Base-by-base conservation (phyloP, 1,284 basidiomycete species). In the Rhodotorula glutinis region DNA sequence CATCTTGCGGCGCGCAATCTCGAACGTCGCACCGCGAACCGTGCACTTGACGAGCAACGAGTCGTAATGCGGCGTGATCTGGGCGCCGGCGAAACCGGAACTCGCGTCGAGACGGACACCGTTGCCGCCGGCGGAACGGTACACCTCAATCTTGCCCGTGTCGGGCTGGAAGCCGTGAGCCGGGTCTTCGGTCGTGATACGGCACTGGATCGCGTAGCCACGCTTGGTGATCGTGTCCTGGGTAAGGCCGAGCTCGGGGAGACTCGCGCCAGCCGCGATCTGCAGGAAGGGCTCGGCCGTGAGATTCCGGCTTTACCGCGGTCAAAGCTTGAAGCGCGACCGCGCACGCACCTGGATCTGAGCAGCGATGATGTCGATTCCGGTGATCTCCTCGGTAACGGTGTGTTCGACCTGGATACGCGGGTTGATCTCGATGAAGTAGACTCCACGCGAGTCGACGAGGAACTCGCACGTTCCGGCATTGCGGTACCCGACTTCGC, bases 41-140 rank as follows among this genome's bases (percentile, higher is more conserved):
- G 89, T 90, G 77, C 92, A 92, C 82, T 98, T 98, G 78, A 98
- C 96, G 60, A 99, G 85, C 79, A 98, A 84, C 76, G 92, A 95
- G 82, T 99, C 96, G 79, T 98, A 99, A 81, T 98, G 94, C 63
- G 95, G 95, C 86, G 96, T 99, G 80, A 99, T 98, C 82, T 98
- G 96, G 53, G 96, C 96, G 67, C 96, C 96, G 65, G 96, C 96
- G 76, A 98, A 99, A 75, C 96, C 96, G 72, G 94, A 98, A 78
- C 89, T 90, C 33, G 96, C 92, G 78, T 99, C 96, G 65, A 99
- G 85, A 79, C 96, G 90, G 60, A 99, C 93, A 79, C 96, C 96
- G 79, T 98, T 98, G 72, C 96, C 96, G 81, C 96, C 96, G 53
- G 96, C 95, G 76, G 91, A 94, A 71, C 95, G 89, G 82, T 98